A percentile compares a stretch with the other conserved stretches of the same genome.
phyloP scores from a whole-genome alignment of 257 asterid genomes.

The Ligustrum vulgare region DNA sequence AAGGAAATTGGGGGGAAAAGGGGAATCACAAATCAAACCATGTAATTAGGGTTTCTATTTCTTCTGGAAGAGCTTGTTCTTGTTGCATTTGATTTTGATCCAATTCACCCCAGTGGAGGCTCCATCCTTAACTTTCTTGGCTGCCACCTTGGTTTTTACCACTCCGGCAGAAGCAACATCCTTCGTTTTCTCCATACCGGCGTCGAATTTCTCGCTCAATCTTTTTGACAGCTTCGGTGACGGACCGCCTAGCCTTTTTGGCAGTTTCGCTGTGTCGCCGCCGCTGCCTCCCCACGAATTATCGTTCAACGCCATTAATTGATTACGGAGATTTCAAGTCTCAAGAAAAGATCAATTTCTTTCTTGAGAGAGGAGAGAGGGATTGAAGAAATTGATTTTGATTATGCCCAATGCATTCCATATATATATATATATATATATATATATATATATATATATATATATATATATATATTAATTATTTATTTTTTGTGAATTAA shows the following conservation, averaged over 20 bases:
- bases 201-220: constrained; percentile 43
- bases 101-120: constrained; percentile 27
- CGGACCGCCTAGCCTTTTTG: constrained; percentile 27
- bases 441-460: too few species aligned
- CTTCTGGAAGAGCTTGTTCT: constrained; percentile 51
- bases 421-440: too few species aligned
- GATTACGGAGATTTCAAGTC: background rate
- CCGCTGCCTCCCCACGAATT: constrained; percentile 33
- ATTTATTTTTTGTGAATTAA: too few species aligned
- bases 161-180: constrained; percentile 47
- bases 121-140: constrained; percentile 57
- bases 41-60: constrained; percentile 24
- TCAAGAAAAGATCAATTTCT: background rate
- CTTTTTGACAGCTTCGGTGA: constrained; percentile 35
- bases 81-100: constrained; percentile 39
- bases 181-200: constrained; percentile 42
- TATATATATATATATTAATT: too few species aligned
- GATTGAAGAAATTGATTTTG: background rate
- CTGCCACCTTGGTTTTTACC: constrained; percentile 59
- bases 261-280: constrained; percentile 1
- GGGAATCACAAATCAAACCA: background rate
- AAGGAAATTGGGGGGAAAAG: background rate
- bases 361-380: background rate
- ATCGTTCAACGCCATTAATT: constrained; percentile 31
- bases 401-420: background rate